Percentiles rank a stretch among this genome's conserved stretches.
Evolutionary conservation across 2,329 filamentous ascomycete genomes (phyloP).

Genomic region (Mycosphaerella arachidis): DNA sequence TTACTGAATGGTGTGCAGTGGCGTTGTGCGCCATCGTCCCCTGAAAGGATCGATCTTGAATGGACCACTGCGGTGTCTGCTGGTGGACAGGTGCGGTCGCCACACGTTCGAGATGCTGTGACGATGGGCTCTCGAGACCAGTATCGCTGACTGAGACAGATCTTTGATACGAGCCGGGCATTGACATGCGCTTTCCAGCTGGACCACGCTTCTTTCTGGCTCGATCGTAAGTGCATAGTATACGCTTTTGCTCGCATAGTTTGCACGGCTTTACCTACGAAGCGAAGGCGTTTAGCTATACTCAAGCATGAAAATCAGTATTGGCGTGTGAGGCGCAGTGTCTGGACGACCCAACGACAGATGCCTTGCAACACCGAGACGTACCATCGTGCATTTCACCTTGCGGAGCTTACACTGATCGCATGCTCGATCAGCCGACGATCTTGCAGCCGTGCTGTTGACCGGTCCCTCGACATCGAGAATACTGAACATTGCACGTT

Average conservation of each 20-base stretch:
- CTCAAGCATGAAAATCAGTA: no score
- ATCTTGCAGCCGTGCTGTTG: constrained; percentile 14
- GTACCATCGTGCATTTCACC: constrained; percentile 37
- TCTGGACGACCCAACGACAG: no score
- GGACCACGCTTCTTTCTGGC: constrained; percentile 42
- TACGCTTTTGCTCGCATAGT: constrained; percentile 37
- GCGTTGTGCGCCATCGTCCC: neutral
- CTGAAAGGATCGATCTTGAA: neutral
- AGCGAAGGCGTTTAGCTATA: constrained; percentile 4
- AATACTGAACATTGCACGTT: constrained; percentile 22
- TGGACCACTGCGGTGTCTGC: neutral
- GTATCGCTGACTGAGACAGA: constrained; percentile 33
- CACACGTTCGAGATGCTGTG: neutral
- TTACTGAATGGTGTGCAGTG: neutral
- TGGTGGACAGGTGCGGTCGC: neutral
- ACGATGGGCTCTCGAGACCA: neutral
- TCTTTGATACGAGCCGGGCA: constrained; percentile 25
- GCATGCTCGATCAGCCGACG: constrained; percentile 33
- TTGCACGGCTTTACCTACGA: constrained; percentile 34
- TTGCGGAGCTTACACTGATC: constrained; percentile 42
- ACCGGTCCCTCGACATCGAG: constrained; percentile 19
- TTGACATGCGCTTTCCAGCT: constrained; percentile 31
- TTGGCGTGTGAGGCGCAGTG: no score
- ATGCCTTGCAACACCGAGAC: no score
- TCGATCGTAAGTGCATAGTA: constrained; percentile 40